Percentiles rank a stretch among this genome's conserved stretches.
These are phyloP conservation scores for Paraglomus brasilianum DNA, from an alignment of 192 early-diverging fungal species.

Conservation along the genomic window DNA sequence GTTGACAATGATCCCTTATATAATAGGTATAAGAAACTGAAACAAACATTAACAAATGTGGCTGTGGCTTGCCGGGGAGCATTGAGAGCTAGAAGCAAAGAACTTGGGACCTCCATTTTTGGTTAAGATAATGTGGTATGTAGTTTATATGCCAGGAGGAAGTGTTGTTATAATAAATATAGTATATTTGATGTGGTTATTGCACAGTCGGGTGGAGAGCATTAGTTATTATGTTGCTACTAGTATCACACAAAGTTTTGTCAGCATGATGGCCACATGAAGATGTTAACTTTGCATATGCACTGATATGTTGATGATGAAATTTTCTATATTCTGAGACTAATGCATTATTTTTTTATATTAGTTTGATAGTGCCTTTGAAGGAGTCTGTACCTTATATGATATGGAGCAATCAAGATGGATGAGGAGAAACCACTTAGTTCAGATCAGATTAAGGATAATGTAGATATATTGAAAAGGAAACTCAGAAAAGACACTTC, in stretches of 20 bases:
- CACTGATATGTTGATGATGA: background rate
- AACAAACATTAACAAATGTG: too few species aligned
- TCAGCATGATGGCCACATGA: slow-evolving; percentile 6
- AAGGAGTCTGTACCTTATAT: slow-evolving; percentile 2
- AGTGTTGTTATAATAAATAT: too few species aligned
- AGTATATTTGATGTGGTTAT: too few species aligned
- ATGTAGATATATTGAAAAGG: slow-evolving; percentile 6
- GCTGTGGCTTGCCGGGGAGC: too few species aligned
- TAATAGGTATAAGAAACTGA: too few species aligned
- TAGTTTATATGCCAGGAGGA: too few species aligned
- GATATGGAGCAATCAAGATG: background rate
- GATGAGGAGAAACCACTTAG: slow-evolving; percentile 5
- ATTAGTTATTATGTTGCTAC: background rate
- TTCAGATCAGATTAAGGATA: background rate
- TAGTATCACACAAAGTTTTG: slow-evolving; percentile 15
- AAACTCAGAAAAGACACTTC: background rate
- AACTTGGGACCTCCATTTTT: too few species aligned
- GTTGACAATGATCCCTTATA: too few species aligned
- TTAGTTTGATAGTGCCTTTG: slow-evolving; percentile 19
- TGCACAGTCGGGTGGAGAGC: too few species aligned
- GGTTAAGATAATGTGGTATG: too few species aligned
- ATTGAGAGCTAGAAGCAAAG: too few species aligned
- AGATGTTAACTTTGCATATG: slow-evolving; percentile 22
- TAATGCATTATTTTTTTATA: background rate
- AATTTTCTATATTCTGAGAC: slow-evolving; percentile 11